Evolutionary conservation across 805 yeast genomes (phyloP).

Genomic region (Kluyveromyces siamensis): DNA sequence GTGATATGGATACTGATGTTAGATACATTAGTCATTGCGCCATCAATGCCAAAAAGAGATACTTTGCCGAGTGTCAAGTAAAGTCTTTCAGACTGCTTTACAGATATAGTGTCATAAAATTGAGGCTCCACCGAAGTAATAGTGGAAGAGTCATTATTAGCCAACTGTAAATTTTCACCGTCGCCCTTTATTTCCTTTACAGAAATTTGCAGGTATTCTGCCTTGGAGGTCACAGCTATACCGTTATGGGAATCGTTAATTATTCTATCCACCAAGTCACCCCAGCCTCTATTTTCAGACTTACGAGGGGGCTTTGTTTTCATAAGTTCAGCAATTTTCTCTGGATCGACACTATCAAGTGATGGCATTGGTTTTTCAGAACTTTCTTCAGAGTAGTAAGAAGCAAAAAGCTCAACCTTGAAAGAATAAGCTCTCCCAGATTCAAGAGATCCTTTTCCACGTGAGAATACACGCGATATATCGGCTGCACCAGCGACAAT

Average conservation of each 20-base stretch:
- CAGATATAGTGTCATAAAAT: constrained; percentile 52
- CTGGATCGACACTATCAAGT: constrained; percentile 22
- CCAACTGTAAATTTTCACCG: constrained; percentile 28
- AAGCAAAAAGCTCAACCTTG: constrained; percentile 61
- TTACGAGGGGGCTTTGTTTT: background rate
- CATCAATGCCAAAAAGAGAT: constrained; percentile 9
- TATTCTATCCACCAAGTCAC: constrained; percentile 71
- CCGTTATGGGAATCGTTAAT: constrained; percentile 68
- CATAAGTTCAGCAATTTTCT: background rate
- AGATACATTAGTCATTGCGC: constrained; percentile 13
- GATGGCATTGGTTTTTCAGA: constrained; percentile 13
- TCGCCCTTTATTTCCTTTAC: constrained; percentile 64
- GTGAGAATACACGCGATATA: constrained; percentile 67
- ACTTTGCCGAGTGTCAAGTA: constrained; percentile 49
- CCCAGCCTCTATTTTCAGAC: constrained; percentile 68
- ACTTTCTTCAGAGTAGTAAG: constrained; percentile 34
- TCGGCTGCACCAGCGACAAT: constrained; percentile 86
- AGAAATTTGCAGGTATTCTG: constrained; percentile 58
- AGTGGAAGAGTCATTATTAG: constrained; percentile 48
- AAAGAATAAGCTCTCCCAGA: constrained; percentile 64
- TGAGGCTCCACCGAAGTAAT: constrained; percentile 43
- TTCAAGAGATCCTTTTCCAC: constrained; percentile 48
- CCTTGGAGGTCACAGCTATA: constrained; percentile 73
- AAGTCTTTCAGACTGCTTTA: constrained; percentile 46
- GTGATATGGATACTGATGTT: constrained; percentile 18